Base-by-base conservation (phyloP, 768 basidiomycete species). In the Psilocybe tampanensis region DNA sequence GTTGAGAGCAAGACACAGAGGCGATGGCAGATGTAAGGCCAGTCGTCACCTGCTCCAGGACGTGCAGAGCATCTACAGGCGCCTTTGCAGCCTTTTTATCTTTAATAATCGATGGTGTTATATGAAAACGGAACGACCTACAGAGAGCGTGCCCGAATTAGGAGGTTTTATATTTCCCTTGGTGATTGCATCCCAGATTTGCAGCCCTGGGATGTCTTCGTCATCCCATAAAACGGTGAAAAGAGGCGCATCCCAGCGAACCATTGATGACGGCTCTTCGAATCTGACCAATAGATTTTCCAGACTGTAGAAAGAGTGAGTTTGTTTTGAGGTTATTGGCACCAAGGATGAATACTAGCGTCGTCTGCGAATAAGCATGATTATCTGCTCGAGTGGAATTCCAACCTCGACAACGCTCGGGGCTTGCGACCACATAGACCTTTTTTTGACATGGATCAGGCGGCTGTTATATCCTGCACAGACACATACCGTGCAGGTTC, bases 231-330 rank as follows among this genome's bases (percentile, higher is more conserved):
- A 74, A 1, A 97, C 74, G 1, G 92, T 94, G 70, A 97, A 92
- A 41, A 98, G 80, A 0, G 97, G 96, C 0, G 96, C 92, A 71
- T 99, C 96, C 96, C 96, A 99, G 47, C 96, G 86, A n/a, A 92
- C 95, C 90, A 95, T 95, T 3, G 95, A 95, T 0, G 93, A 95
- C 0, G 97, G 97, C 65, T 98, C 97, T 74, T 99, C 97, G 64
- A 87, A 98, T 49, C 96, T 81, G 66, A 88, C 78, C 33, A 98
- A 72, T 2, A 99, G 83, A 69, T 94, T 95, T 44, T 94, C 90
- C 33, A 97, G 82, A 8, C 93, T 95, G 52, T 22, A 55, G 54
- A 47, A 18, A 21, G 12, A 21, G 33, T 24, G 43, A 47, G 47
- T 42, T 33, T 7, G 7, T 17, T 44, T n/a, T 19, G 47, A 22